Base-by-base conservation (phyloP, 2,329 filamentous ascomycete genomes). In the Colletotrichum higginsianum region DNA sequence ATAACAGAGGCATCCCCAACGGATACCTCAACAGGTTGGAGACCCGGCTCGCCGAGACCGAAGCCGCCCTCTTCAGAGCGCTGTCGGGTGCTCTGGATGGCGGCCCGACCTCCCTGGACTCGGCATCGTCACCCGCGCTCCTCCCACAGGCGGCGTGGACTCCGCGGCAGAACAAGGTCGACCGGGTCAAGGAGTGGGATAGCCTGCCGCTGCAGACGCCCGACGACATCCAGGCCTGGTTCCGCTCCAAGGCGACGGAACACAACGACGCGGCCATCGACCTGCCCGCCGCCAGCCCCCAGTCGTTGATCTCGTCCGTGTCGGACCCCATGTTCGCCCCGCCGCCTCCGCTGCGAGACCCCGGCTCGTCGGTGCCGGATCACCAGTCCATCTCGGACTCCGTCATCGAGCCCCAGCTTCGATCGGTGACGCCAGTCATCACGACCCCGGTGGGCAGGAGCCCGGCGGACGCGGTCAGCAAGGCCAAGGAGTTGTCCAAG, bases 11-110 rank as follows among this genome's bases (percentile, higher is more conserved):
- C 40, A 78, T 80, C 46, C 83, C 79, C 0, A 76, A 80, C 13
- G 83, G 83, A 0, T 84, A 84, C 52, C 79, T 84, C 6, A 82
- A 78, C 4, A 78, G 78, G 21, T 61, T 84, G 4, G 83, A 84
- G 63, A 77, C 79, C 3, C 79, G 83, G 0, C 78, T 84, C 2
- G 75, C 74, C 1, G 79, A 80, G 35, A 81, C 78, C 0, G 78
- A 79, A 74, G 67, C 75, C n/a, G 78, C 77, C 3, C 75, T 81
- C 0, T 77, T 76, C 21, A 71, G 66, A 15, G 73, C 78, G 0
- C 66, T 81, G 3, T 69, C 57, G 2, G 55, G 61, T 7, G 5
- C 62, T 3, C 46, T 63, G 12, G 52, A 66, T 4, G 26, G 26
- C n/a, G 30, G 49, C 26, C 68, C 26, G 1, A 18, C 21, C 3